A percentile compares a stretch with the other conserved stretches of the same genome.
Evolutionary conservation across 2,329 filamentous ascomycete genomes (phyloP).

Genomic region (Bretziella fagacearum): DNA sequence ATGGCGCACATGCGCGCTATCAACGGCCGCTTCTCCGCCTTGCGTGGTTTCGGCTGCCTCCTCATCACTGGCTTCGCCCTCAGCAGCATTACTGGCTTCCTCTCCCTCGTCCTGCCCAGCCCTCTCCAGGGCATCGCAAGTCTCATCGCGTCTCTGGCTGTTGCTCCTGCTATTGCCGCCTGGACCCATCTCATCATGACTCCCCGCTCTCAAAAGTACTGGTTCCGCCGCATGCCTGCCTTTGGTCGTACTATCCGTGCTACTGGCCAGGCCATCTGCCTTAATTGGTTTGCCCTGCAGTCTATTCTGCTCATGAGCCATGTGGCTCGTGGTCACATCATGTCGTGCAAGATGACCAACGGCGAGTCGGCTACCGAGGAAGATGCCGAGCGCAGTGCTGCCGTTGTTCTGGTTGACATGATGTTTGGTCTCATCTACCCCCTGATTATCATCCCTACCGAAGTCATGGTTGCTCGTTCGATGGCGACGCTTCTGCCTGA

Average conservation of each 20-base stretch:
- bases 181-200: constrained; percentile 84
- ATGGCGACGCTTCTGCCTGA: constrained; percentile 75
- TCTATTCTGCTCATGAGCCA: constrained; percentile 31
- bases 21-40: constrained; percentile 24
- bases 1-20: constrained; percentile 44
- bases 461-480: constrained; percentile 62
- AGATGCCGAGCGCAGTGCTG: constrained; percentile 21
- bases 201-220: constrained; percentile 42
- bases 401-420: constrained; percentile 18
- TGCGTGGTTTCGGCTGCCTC: constrained; percentile 47
- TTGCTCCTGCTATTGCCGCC: constrained; percentile 47
- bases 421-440: constrained; percentile 30
- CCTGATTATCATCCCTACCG: constrained; percentile 50
- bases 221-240: constrained; percentile 52
- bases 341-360: too few relatives aligned
- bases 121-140: constrained; percentile 27
- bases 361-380: constrained; percentile 23
- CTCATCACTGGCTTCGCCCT: constrained; percentile 28
- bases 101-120: constrained; percentile 24
- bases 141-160: constrained; percentile 36
- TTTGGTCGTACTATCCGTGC: constrained; percentile 48
- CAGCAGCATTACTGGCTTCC: constrained; percentile 27
- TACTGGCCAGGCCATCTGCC: constrained; percentile 49
- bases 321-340: constrained; percentile 22
- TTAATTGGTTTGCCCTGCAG: constrained; percentile 42